Evolutionary conservation across 2,329 filamentous ascomycete species (phyloP), one percentile per base, ranked within the genome.

Genomic region (Epichloe gansuensis): DNA sequence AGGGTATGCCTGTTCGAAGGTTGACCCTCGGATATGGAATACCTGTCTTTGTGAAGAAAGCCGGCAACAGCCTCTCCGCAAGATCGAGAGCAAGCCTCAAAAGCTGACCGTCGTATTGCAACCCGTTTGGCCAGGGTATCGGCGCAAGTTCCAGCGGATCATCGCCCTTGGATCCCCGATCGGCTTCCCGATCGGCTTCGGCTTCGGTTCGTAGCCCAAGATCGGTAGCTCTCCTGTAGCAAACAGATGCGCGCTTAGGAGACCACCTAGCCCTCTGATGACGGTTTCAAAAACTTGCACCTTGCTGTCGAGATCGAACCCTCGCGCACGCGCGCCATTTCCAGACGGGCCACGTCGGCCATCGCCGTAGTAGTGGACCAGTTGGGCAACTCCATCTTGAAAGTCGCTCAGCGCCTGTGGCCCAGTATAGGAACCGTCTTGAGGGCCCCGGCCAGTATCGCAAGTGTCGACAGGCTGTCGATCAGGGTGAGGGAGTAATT

Each of bases 261-360:
- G 73, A 0, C 93, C 93, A 13, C 93, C 93, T 46, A 95, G 80
- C 15, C 91, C 93, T 54, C 93, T 80, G 60, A 98, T 98, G 38
- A 95, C 91, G 0, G 91, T 97, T 72, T 98, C 93, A 63, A 98
- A 98, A 41, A 98, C 89, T 70, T 98, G 91, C 2, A 98, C 93
- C 69, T 97, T 98, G 72, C 91, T 95, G 69, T 98, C 91, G 42
- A 95, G 74, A 67, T 98, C 89, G 62, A 98, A 98, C 0, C 90
- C 93, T 52, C 82, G 79, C 3, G 83, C 83, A 57, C 89, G 77
- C 53, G 78, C 74, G 3, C 91, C 91, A 62, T 80, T 76, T 6
- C 87, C 88, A 5, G 76, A 75, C 13, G 79, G 74, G 3, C 86
- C 85, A 8, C 75, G 69, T 34, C 82, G 82, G 2, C 91, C 91